phyloP scores from a whole-genome alignment of 257 asterid genomes.

The Plantago major region DNA sequence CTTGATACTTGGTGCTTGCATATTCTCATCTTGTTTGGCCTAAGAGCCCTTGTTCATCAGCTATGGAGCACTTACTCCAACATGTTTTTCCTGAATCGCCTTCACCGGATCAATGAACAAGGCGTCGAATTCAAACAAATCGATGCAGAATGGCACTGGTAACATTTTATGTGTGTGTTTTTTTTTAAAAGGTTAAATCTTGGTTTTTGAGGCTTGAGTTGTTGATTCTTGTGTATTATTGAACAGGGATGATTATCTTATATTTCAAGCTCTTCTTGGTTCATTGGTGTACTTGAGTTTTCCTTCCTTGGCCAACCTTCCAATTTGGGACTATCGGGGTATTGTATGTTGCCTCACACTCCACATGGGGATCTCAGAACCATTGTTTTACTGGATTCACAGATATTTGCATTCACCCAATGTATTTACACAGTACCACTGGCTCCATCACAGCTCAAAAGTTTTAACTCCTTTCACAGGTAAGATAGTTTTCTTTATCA shows the following conservation, averaged over 20 bases:
- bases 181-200: background rate
- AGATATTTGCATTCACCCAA: conserved; percentile 59
- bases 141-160: conserved; percentile 95
- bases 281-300: conserved; percentile 50
- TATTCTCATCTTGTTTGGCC: conserved; percentile 52
- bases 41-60: conserved; percentile 68
- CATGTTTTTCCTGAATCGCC: conserved; percentile 55
- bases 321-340: conserved; percentile 68
- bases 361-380: conserved; percentile 77
- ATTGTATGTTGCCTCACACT: conserved; percentile 51
- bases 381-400: conserved; percentile 80
- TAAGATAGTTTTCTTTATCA: conserved; percentile 4
- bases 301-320: conserved; percentile 50
- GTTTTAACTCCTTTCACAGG: conserved; percentile 80
- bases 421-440: conserved; percentile 59
- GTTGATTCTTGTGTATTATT: conserved; percentile 13
- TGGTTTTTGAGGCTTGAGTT: conserved; percentile 2
- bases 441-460: conserved; percentile 87
- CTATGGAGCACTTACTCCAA: conserved; percentile 47
- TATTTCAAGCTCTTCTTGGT: conserved; percentile 61
- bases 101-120: conserved; percentile 40
- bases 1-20: conserved; percentile 52
- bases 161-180: background rate
- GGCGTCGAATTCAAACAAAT: conserved; percentile 77
- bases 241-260: conserved; percentile 82